Base-by-base conservation (phyloP, 306 rosid genomes). In the Cucumis hystrix region DNA sequence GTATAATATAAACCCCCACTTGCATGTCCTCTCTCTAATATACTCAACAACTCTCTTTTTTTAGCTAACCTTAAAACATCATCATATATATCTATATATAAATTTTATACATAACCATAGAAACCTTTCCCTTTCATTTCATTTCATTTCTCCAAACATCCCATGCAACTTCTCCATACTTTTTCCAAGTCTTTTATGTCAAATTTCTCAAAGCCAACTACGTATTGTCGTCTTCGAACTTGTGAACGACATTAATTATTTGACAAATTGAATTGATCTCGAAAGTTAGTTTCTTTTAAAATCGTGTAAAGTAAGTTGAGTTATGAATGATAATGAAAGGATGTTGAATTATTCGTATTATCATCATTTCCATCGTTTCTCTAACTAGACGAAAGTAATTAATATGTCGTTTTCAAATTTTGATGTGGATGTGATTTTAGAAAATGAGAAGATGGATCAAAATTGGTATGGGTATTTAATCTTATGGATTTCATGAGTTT, bases 121-220 rank as follows among this genome's bases (percentile, higher is more conserved):
- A 28, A 66, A 39, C 52, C 49, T 2, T 21, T 66, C 16, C 21
- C 55, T 68, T 68, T 68, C 35, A 68, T 40, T 41, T 41, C 9
- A 67, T n/a, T n/a, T n/a, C n/a, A n/a, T 40, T 39, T 28, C 54
- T 68, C 52, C 43, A 23, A 70, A 70, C 75, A 70, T 70, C 75
- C 58, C 74, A 67, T 67, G 74, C 51, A 67, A 41, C 74, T 41
- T 67, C 18, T 40, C 58, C 75, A 70, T 47, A 23, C 75, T 70
- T 70, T 70, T 30, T 10, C 39, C 74, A 40, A n/a, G 74, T 41
- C 33, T 66, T 66, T 67, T 20, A 20, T 41, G 75, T 69, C 75
- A 69, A 47, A 69, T 41, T 21, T 6, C 3, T 45, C n/a, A 15
- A 25, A 0, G 2, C 58, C 58, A 4, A 35, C 7, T 65, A n/a